Evolutionary conservation across 257 asterid genomes (phyloP).

Genomic region (Solanum verrucosum): DNA sequence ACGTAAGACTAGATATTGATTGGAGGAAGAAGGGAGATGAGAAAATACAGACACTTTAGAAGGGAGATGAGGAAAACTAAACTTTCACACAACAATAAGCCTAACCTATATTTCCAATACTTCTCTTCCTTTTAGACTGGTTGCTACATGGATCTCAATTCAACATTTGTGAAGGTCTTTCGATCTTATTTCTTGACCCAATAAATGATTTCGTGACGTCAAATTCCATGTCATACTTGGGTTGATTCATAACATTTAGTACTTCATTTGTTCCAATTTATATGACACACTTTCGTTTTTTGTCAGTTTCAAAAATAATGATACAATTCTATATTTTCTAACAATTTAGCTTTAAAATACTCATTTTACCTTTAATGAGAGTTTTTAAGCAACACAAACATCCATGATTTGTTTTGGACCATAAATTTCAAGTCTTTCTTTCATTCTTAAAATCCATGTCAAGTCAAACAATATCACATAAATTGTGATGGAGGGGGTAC

Average conservation of each 20-base stretch:
- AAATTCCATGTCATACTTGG: too few species aligned
- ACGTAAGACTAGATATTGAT: neutral
- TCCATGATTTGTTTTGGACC: neutral
- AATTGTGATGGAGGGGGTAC: neutral
- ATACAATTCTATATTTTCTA: too few species aligned
- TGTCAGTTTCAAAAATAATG: too few species aligned
- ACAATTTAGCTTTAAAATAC: neutral
- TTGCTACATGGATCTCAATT: too few species aligned
- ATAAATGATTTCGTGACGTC: neutral
- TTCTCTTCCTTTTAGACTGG: neutral
- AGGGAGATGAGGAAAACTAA: too few species aligned
- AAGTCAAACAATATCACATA: neutral
- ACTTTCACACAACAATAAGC: too few species aligned
- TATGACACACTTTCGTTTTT: too few species aligned
- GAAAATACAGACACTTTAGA: too few species aligned
- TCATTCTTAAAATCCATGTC: neutral
- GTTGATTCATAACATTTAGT: neutral
- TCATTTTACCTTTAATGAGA: neutral
- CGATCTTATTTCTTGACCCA: neutral
- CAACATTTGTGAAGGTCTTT: too few species aligned
- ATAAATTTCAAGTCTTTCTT: neutral
- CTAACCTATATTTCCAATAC: neutral
- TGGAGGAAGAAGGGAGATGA: too few species aligned
- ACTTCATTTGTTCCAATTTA: too few species aligned
- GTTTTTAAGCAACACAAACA: too few species aligned